Conservation (phyloP, 1,284 basidiomycete species). For the Golubevia sp. region DNA sequence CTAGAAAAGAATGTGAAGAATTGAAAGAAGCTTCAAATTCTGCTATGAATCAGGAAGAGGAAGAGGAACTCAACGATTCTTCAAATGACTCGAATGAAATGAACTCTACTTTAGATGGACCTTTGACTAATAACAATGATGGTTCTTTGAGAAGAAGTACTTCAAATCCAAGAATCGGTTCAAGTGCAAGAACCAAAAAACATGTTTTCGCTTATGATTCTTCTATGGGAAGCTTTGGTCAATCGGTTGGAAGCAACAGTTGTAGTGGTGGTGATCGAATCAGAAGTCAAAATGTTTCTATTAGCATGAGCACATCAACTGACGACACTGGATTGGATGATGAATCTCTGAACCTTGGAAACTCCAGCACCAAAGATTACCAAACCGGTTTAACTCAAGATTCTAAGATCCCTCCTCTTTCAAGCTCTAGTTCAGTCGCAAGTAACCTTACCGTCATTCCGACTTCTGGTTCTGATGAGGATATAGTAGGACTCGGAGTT, state of each 20-base stretch:
- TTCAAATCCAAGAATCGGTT: neutral
- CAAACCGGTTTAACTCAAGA: neutral
- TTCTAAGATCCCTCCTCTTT: neutral
- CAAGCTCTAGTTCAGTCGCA: neutral
- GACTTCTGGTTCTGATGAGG: neutral
- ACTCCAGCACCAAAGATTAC: no score
- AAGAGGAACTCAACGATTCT: neutral
- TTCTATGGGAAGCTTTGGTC: constrained; percentile 41
- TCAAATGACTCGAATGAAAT: neutral
- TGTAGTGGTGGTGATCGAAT: no score
- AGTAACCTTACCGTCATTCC: neutral
- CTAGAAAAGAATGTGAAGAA: constrained; percentile 27
- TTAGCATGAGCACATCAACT: no score
- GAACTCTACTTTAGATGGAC: neutral
- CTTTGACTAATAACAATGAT: neutral
- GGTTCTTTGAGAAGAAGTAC: neutral
- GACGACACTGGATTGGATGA: no score
- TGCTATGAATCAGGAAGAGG: no score
- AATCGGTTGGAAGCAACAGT: constrained; percentile 21
- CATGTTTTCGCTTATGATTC: constrained; percentile 53
- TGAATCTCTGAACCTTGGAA: neutral
- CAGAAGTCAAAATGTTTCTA: no score
- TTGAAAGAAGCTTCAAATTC: constrained; percentile 2
- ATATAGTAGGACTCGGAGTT: neutral
- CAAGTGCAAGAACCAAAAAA: constrained; percentile 30